These are phyloP conservation scores for Aspergillus ibericus DNA, from an alignment of 2,329 filamentous ascomycete genomes.

Conservation along the genomic window DNA sequence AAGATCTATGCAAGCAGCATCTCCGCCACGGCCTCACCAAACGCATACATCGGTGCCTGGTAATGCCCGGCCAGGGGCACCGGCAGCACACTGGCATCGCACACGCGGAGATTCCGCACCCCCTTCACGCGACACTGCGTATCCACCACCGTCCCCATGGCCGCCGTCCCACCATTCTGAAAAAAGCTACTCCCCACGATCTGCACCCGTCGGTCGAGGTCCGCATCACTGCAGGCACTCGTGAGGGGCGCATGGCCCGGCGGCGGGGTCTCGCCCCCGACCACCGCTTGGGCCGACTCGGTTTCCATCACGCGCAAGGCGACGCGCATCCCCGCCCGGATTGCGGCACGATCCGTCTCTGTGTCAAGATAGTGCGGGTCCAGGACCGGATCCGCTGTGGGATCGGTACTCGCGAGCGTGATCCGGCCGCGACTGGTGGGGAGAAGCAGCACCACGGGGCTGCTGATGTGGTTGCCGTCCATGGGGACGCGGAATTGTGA, in stretches of 20 bases:
- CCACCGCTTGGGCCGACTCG: constrained; percentile 12
- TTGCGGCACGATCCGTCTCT: constrained; percentile 23
- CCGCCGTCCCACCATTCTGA: constrained; percentile 11
- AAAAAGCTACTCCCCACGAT: constrained; percentile 10
- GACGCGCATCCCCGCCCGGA: constrained; percentile 14
- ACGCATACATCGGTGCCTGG: background rate
- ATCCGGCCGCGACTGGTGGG: constrained; percentile 27
- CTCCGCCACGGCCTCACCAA: background rate
- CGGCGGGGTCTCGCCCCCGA: constrained; percentile 16
- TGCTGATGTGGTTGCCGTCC: constrained; percentile 21
- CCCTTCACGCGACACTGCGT: constrained; percentile 15
- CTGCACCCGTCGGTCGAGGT: constrained; percentile 9
- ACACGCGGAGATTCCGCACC: constrained; percentile 11
- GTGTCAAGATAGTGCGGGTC: constrained; percentile 26
- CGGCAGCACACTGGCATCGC: constrained; percentile 17
- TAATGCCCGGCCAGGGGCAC: background rate
- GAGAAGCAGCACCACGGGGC: constrained; percentile 6
- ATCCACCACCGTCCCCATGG: constrained; percentile 20
- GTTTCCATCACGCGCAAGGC: constrained; percentile 8
- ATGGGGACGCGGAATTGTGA: constrained; percentile 9
- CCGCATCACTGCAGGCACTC: constrained; percentile 1
- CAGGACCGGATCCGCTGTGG: constrained; percentile 19
- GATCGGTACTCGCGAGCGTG: constrained; percentile 19
- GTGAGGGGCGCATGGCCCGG: background rate
- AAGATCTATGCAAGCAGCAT: background rate